A percentile compares a stretch with the other conserved stretches of the same genome.
Conservation (phyloP, 1,284 basidiomycete genomes). For the Pseudozyma tsukubaensis region DNA sequence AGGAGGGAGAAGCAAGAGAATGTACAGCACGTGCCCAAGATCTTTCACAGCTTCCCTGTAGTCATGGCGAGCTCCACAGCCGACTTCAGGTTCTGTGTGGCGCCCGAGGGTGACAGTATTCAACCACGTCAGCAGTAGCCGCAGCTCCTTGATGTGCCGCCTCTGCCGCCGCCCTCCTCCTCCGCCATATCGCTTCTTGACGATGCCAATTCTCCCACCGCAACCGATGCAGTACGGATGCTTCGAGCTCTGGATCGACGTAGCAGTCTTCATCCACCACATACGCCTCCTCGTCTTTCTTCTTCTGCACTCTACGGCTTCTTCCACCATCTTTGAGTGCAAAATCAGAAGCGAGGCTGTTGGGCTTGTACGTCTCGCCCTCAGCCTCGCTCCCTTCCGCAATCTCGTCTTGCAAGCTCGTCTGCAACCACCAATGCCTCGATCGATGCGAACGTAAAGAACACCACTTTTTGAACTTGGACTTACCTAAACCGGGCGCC, state of each 20-base stretch:
- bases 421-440: constrained; percentile 18
- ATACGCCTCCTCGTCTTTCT: constrained; percentile 1
- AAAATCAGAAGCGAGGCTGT: too few species aligned
- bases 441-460: constrained; percentile 5
- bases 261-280: constrained; percentile 15
- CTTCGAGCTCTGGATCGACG: constrained; percentile 33
- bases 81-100: too few species aligned
- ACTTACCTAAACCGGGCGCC: constrained; percentile 23
- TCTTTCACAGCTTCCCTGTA: too few species aligned
- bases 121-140: too few species aligned
- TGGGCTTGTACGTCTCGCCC: too few species aligned
- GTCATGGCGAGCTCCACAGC: too few species aligned
- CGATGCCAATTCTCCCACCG: constrained; percentile 40
- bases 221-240: constrained; percentile 36
- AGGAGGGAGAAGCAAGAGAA: too few species aligned
- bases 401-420: constrained; percentile 10
- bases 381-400: background rate
- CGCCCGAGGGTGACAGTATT: too few species aligned
- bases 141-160: too few species aligned
- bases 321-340: too few species aligned
- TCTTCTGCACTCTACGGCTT: background rate
- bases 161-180: background rate
- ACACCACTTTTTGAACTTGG: background rate
- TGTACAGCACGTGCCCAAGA: too few species aligned
- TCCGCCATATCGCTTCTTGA: constrained; percentile 6